Percentiles rank a stretch among this genome's conserved stretches.
Evolutionary conservation across 768 basidiomycete species (phyloP).

Genomic region (Hemileccinum impolitum): DNA sequence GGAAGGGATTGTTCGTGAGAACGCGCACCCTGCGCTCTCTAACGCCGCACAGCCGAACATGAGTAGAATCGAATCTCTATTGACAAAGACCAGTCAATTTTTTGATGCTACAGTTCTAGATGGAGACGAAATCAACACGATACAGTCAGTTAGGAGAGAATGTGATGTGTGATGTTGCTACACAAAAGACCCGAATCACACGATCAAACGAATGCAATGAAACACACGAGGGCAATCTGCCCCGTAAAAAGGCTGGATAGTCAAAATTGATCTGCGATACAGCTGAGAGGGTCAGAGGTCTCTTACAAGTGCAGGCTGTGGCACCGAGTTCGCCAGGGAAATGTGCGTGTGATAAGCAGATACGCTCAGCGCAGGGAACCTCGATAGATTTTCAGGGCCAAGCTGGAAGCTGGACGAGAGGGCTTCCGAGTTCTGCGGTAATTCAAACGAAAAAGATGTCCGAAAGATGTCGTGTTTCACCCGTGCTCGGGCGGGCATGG

Average conservation of each 20-base stretch:
- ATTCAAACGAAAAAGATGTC: neutral
- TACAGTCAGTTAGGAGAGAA: neutral
- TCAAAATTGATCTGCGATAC: neutral
- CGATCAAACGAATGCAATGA: neutral
- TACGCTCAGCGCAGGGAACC: neutral
- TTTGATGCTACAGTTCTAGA: neutral
- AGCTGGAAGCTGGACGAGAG: neutral
- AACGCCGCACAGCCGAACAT: neutral
- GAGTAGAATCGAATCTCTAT: neutral
- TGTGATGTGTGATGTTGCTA: neutral
- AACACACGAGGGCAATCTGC: too few relatives aligned
- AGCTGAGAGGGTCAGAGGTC: neutral
- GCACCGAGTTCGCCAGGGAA: neutral
- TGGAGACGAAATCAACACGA: neutral
- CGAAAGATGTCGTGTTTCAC: neutral
- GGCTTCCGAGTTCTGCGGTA: neutral
- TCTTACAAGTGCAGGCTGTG: neutral
- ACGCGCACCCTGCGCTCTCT: neutral
- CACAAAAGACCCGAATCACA: neutral
- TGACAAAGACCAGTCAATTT: neutral
- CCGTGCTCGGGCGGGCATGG: neutral
- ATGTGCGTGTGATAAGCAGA: neutral
- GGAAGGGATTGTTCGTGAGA: slow-evolving; percentile 20
- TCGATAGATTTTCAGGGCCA: neutral
- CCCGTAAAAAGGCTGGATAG: too few relatives aligned